Base-by-base conservation (phyloP, 2,329 filamentous ascomycete genomes). In the Aspergillus luchuensis region DNA sequence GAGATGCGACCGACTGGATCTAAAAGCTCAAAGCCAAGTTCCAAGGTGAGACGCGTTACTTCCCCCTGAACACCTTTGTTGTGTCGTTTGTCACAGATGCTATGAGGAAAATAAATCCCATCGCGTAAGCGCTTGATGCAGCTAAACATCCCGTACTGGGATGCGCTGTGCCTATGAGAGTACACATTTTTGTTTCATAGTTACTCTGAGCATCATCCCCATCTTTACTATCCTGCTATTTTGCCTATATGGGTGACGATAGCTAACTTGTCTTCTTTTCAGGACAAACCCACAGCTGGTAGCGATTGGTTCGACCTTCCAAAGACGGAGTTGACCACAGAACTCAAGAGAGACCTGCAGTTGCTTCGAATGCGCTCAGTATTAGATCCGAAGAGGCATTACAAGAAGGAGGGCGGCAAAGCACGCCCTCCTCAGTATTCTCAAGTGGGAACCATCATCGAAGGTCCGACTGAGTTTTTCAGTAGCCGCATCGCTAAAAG, bases 281-380 rank as follows among this genome's bases (percentile, higher is more conserved):
- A 78, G 71, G 85, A 85, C 70, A 86, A 85, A 74, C 81, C 84
- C 59, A 90, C 89, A 63, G 90, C 93, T 54, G 95, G 94, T 48
- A 78, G 87, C 15, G 82, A 90, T 60, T 98, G 94, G 94, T 98
- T 90, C 79, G 85, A 96, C 69, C 82, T 99, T 57, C 93, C 93
- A 5, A 88, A 88, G 70, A 97, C 94, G 25, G 83, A 91, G 54
- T 78, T 97, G 54, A 97, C 92, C 0, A 87, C 92, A 8, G 88
- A 96, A 71, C 82, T 97, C 63, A 96, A 93, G 78, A 86, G 92
- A 67, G 94, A 99, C 73, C 82, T 97, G 54, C 92, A 97, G 76
- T 82, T 98, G 10, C 81, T 99, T 61, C 89, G 91, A 66, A 94
- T 97, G 89, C 88, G 95, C 75, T 89, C 88, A 58, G 89, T 97